phyloP scores from a whole-genome alignment of 2,329 filamentous ascomycete genomes.

The Fusarium albosuccineum region DNA sequence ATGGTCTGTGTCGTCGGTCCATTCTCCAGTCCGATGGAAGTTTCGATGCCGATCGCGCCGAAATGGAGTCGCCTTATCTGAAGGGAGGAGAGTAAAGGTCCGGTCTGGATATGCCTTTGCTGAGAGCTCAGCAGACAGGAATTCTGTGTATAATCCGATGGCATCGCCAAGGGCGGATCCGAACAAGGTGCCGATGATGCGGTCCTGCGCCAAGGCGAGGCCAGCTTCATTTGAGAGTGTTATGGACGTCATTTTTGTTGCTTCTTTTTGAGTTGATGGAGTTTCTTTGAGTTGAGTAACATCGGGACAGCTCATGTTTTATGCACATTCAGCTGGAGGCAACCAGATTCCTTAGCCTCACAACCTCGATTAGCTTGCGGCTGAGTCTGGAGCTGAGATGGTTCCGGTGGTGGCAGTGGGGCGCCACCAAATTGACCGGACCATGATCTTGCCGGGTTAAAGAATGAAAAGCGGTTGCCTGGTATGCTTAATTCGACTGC shows the following conservation, averaged over 20 bases:
- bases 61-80: constrained; percentile 55
- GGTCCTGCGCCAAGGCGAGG: constrained; percentile 49
- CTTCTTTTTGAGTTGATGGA: not conserved
- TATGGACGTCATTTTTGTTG: constrained; percentile 24
- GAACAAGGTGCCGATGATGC: constrained; percentile 60
- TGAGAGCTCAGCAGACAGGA: constrained; percentile 55
- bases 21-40: constrained; percentile 57
- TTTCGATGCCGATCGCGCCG: constrained; percentile 60
- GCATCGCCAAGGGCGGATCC: constrained; percentile 67
- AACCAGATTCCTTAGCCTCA: constrained; percentile 23
- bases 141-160: constrained; percentile 68
- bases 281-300: not conserved
- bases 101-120: constrained; percentile 53
- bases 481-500: no score
- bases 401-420: constrained; percentile 38
- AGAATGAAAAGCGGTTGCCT: not conserved
- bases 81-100: constrained; percentile 55
- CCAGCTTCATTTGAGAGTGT: constrained; percentile 32
- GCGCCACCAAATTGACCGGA: constrained; percentile 6
- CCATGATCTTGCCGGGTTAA: not conserved
- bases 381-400: constrained; percentile 26
- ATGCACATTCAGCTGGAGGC: constrained; percentile 20
- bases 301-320: not conserved
- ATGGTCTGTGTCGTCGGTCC: constrained; percentile 70
- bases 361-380: constrained; percentile 15